Percentiles rank a stretch among this genome's conserved stretches.
These are phyloP conservation scores for Suillus placidus DNA, from an alignment of 768 basidiomycete species.

Conservation along the genomic window DNA sequence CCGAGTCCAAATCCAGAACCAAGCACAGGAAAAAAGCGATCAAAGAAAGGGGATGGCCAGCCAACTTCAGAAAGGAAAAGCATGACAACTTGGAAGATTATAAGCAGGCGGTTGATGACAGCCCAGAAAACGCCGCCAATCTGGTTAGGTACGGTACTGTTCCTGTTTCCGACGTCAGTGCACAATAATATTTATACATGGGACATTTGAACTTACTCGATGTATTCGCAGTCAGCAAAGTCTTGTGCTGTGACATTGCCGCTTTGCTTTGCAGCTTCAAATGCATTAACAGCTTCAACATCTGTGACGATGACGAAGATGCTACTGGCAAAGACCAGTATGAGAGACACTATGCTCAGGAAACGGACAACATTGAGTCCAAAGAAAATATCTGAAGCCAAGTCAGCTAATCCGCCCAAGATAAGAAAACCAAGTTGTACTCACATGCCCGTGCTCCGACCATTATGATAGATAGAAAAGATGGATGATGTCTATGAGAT, in stretches of 20 bases:
- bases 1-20: conserved; percentile 86
- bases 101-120: conserved; percentile 83
- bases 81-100: conserved; percentile 81
- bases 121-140: conserved; percentile 92
- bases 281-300: conserved; percentile 73
- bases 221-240: conserved; percentile 71
- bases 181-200: background rate
- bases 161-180: conserved; percentile 40
- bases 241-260: conserved; percentile 34
- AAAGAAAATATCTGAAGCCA: conserved; percentile 59
- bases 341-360: conserved; percentile 76
- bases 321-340: conserved; percentile 81
- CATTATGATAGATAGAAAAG: conserved; percentile 20
- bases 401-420: conserved; percentile 7
- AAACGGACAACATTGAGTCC: conserved; percentile 77
- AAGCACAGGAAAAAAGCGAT: conserved; percentile 83
- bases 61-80: conserved; percentile 83
- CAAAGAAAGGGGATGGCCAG: conserved; percentile 79
- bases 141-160: conserved; percentile 87
- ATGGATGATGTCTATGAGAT: background rate
- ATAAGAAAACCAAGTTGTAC: conserved; percentile 24
- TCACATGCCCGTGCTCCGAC: conserved; percentile 46
- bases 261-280: conserved; percentile 45
- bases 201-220: conserved; percentile 52
- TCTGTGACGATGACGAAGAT: conserved; percentile 75